phyloP scores from a whole-genome alignment of 805 yeast genomes.

The Barnettozyma vustinii region DNA sequence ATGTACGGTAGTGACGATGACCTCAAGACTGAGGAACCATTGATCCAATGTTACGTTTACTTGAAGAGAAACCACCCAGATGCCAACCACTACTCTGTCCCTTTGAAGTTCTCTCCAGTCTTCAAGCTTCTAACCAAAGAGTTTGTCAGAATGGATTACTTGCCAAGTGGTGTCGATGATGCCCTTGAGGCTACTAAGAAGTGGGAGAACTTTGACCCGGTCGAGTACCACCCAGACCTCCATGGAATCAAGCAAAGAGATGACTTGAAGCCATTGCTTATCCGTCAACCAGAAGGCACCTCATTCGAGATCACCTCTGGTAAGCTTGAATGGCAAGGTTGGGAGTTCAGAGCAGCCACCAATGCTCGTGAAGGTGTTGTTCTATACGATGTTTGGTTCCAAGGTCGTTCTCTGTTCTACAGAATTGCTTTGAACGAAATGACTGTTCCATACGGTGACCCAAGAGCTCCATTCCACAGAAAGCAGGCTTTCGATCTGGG shows the following conservation, averaged over 20 bases:
- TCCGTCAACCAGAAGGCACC: constrained; percentile 76
- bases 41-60: constrained; percentile 73
- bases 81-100: constrained; percentile 71
- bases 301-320: constrained; percentile 54
- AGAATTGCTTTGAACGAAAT: constrained; percentile 71
- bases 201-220: constrained; percentile 54
- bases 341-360: constrained; percentile 71
- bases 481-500: constrained; percentile 86
- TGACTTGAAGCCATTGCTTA: constrained; percentile 63
- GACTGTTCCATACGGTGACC: constrained; percentile 88
- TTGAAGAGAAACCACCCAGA: constrained; percentile 62
- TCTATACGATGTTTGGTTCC: constrained; percentile 63
- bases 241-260: constrained; percentile 45
- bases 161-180: constrained; percentile 69
- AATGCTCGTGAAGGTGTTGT: constrained; percentile 79
- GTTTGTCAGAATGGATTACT: constrained; percentile 65
- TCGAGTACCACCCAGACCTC: constrained; percentile 72
- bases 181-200: constrained; percentile 47
- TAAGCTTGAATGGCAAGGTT: constrained; percentile 73
- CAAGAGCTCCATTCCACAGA: constrained; percentile 78
- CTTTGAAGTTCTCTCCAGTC: constrained; percentile 69
- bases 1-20: constrained; percentile 68
- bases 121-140: constrained; percentile 56
- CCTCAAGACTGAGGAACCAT: constrained; percentile 36
- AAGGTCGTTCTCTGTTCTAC: constrained; percentile 72